A percentile compares a stretch with the other conserved stretches of the same genome.
Evolutionary conservation across 345 rosid species (phyloP).

Genomic region (Sisymbrium irio): DNA sequence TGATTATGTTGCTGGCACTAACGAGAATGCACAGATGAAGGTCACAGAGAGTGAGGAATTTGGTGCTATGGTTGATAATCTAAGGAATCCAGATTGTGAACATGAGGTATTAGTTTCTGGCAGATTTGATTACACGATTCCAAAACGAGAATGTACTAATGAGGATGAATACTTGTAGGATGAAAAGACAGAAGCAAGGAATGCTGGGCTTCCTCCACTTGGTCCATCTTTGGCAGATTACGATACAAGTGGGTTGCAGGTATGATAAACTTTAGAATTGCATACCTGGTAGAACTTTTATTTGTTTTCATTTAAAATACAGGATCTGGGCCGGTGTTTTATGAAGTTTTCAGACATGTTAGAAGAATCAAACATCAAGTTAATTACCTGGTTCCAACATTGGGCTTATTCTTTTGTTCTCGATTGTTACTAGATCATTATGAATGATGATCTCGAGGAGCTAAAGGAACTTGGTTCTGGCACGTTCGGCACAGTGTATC

Average conservation of each 20-base stretch:
- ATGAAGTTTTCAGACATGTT: constrained; percentile 5
- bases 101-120: constrained; percentile 54
- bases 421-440: constrained; percentile 54
- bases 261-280: constrained; percentile 22
- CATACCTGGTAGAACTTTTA: constrained; percentile 10
- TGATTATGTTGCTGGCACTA: constrained; percentile 25
- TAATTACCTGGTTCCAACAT: not conserved
- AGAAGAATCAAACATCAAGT: not conserved
- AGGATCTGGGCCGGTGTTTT: not conserved
- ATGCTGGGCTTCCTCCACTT: constrained; percentile 53
- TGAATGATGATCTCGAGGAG: constrained; percentile 94
- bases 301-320: not conserved
- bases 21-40: constrained; percentile 36
- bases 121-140: constrained; percentile 27
- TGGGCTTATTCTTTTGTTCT: not conserved
- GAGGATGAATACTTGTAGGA: constrained; percentile 44
- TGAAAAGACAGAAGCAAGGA: constrained; percentile 49
- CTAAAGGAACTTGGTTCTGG: constrained; percentile 94
- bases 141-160: constrained; percentile 24
- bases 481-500: constrained; percentile 95
- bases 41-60: constrained; percentile 62
- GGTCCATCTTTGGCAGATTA: constrained; percentile 52
- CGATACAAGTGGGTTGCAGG: constrained; percentile 77
- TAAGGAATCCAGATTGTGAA: constrained; percentile 46
- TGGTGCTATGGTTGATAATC: constrained; percentile 63